Percentiles rank a stretch among this genome's conserved stretches.
Conservation (phyloP, 2,329 filamentous ascomycete species). For the Gyromitra esculenta region DNA sequence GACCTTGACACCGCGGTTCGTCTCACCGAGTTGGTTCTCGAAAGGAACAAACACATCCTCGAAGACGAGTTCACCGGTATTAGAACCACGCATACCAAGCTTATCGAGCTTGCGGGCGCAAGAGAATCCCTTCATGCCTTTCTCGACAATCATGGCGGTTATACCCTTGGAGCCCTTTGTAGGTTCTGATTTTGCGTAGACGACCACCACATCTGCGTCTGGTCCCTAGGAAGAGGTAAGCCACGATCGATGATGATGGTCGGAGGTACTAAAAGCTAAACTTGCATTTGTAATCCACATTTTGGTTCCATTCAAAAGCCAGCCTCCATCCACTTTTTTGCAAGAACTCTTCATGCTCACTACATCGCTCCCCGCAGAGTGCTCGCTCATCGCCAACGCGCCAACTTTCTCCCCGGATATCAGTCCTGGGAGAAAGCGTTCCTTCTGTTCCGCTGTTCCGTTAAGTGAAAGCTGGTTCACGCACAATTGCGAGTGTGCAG, state of each 20-base stretch:
- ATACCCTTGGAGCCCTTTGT: constrained; percentile 86
- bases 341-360: constrained; percentile 94
- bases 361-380: constrained; percentile 89
- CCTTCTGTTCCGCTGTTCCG: constrained; percentile 80
- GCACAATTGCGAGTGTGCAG: constrained; percentile 94
- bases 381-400: constrained; percentile 93
- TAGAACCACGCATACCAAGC: constrained; percentile 96
- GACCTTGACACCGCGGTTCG: constrained; percentile 86
- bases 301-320: constrained; percentile 86
- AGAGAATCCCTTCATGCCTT: constrained; percentile 75
- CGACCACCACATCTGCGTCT: constrained; percentile 88
- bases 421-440: constrained; percentile 79
- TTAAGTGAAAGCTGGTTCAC: constrained; percentile 97
- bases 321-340: constrained; percentile 80
- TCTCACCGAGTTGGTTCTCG: constrained; percentile 79
- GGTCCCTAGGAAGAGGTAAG: constrained; percentile 67
- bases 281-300: constrained; percentile 98
- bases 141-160: constrained; percentile 90
- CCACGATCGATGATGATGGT: background rate
- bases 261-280: constrained; percentile 25
- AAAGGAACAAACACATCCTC: constrained; percentile 88
- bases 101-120: constrained; percentile 94
- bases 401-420: constrained; percentile 84
- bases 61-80: constrained; percentile 93
- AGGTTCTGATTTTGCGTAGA: constrained; percentile 96